These are phyloP conservation scores for Tillandsia leiboldiana DNA, from an alignment of 176 grass and related monocot species.

Conservation along the genomic window DNA sequence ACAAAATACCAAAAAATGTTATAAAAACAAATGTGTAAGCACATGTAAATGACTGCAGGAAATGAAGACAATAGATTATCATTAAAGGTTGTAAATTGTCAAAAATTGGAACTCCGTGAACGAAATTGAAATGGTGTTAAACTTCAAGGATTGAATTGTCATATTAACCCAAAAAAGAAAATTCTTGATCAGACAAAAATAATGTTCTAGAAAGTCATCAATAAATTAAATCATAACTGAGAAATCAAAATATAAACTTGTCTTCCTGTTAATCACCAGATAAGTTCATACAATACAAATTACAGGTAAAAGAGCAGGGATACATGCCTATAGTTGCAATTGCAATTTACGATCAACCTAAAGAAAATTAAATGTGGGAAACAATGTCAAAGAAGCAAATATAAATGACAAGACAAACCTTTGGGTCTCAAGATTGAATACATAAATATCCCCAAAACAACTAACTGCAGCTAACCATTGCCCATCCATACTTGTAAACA, in stretches of 20 bases:
- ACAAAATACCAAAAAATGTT: conserved; percentile 5
- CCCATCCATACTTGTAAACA: conserved; percentile 82
- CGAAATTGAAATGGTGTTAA: no score
- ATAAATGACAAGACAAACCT: conserved; percentile 38
- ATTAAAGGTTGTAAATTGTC: no score
- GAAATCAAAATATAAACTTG: no score
- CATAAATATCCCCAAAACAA: conserved; percentile 84
- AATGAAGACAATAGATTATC: no score
- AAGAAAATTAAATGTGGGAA: no score
- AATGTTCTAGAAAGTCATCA: neutral
- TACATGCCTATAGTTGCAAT: no score
- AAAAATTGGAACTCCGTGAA: no score
- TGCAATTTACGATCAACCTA: no score
- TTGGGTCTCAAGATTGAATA: conserved; percentile 82
- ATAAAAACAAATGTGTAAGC: neutral
- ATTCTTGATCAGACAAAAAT: neutral
- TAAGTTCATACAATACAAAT: neutral
- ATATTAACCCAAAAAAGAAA: neutral
- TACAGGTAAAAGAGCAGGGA: neutral
- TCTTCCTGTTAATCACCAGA: neutral
- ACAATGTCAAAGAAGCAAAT: neutral
- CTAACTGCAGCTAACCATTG: conserved; percentile 82
- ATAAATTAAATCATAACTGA: no score
- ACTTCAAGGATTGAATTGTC: neutral
- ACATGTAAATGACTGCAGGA: neutral